phyloP scores from a whole-genome alignment of 495 filamentous ascomycete species.

The Neurospora sp. region DNA sequence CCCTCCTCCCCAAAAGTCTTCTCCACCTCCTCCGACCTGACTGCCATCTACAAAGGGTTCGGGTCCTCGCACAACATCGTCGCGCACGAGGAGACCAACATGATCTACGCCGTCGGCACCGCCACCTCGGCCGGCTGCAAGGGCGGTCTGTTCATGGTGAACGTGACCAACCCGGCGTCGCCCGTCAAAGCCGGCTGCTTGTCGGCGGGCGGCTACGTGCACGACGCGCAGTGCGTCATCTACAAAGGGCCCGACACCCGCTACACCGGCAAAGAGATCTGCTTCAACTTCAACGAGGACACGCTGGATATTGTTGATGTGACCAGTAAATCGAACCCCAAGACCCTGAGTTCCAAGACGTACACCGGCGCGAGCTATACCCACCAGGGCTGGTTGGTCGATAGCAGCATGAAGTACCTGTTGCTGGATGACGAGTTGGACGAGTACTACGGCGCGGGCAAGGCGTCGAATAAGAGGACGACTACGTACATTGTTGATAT shows the following conservation, averaged over 20 bases:
- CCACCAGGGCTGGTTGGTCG: slow-evolving; percentile 52
- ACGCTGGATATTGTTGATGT: slow-evolving; percentile 40
- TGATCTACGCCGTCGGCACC: slow-evolving; percentile 36
- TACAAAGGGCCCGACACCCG: slow-evolving; percentile 46
- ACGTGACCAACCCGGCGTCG: slow-evolving; percentile 35
- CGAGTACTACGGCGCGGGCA: slow-evolving; percentile 38
- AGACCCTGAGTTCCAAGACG: slow-evolving; percentile 41
- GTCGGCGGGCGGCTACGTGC: slow-evolving; percentile 45
- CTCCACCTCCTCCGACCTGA: slow-evolving; percentile 12
- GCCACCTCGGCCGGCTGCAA: slow-evolving; percentile 29
- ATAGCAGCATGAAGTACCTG: slow-evolving; percentile 43
- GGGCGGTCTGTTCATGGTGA: slow-evolving; percentile 46
- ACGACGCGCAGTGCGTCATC: slow-evolving; percentile 50
- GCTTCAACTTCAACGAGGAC: slow-evolving; percentile 49
- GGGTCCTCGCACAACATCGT: slow-evolving; percentile 35
- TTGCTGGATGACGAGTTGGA: slow-evolving; percentile 53
- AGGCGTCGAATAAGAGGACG: slow-evolving; percentile 34
- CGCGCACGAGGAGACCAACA: slow-evolving; percentile 35
- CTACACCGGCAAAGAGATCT: slow-evolving; percentile 46
- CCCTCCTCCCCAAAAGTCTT: slow-evolving; percentile 12
- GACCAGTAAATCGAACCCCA: slow-evolving; percentile 37
- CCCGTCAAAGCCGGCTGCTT: slow-evolving; percentile 39
- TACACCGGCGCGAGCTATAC: slow-evolving; percentile 49
- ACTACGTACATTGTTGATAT: slow-evolving; percentile 49
- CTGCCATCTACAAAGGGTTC: slow-evolving; percentile 13